phyloP scores from a whole-genome alignment of 2,329 filamentous ascomycete genomes.

The Pseudogymnoascus sp. region DNA sequence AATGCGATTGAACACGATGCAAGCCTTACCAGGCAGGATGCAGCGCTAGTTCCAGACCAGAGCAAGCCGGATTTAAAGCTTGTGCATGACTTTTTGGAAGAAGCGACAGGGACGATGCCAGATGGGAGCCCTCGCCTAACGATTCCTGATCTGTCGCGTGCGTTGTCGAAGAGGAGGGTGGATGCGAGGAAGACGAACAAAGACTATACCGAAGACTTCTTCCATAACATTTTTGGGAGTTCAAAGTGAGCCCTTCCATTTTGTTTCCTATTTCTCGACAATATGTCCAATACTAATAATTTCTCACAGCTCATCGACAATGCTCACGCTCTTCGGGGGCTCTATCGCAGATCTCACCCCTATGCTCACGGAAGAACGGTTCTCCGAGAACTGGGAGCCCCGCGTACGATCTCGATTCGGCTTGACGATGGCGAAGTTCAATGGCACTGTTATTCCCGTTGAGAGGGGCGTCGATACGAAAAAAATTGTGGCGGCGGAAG shows the following conservation, averaged over 20 bases:
- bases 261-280: background rate
- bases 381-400: constrained; percentile 35
- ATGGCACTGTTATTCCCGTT: constrained; percentile 33
- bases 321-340: constrained; percentile 35
- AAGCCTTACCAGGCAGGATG: constrained; percentile 27
- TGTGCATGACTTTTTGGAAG: constrained; percentile 29
- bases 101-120: constrained; percentile 29
- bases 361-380: constrained; percentile 34
- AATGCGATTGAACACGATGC: constrained; percentile 19
- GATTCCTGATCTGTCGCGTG: constrained; percentile 30
- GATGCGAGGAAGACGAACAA: constrained; percentile 31
- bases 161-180: constrained; percentile 24
- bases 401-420: constrained; percentile 31
- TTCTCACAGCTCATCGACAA: constrained; percentile 32
- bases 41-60: constrained; percentile 30
- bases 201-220: constrained; percentile 29
- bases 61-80: constrained; percentile 31
- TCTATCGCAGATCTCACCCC: constrained; percentile 31
- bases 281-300: background rate
- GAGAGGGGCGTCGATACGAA: constrained; percentile 30
- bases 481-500: background rate
- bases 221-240: constrained; percentile 35
- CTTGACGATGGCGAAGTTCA: constrained; percentile 36
- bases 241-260: constrained; percentile 27
- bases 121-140: constrained; percentile 29